These are phyloP conservation scores for Shiraia sp. DNA, from an alignment of 2,329 filamentous ascomycete genomes.

Conservation along the genomic window DNA sequence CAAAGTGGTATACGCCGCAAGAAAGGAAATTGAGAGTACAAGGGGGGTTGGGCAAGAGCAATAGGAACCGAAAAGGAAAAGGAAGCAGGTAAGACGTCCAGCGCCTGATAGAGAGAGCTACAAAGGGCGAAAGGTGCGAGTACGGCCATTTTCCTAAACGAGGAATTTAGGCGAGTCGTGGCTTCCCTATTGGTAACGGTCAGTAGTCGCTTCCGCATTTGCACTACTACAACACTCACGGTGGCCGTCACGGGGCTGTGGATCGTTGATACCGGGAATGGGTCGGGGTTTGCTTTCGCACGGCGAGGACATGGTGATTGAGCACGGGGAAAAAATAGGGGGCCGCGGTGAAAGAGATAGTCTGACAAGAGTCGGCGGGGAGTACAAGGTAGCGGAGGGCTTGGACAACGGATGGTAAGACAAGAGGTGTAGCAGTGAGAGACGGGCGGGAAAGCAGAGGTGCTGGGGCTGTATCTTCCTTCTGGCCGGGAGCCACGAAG, in stretches of 20 bases:
- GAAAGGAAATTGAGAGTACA: not conserved
- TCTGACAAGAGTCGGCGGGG: not conserved
- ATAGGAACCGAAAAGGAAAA: constrained; percentile 9
- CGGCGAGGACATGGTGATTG: constrained; percentile 3
- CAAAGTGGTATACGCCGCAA: too few relatives aligned
- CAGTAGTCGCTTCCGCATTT: not conserved
- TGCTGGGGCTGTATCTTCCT: constrained; percentile 3
- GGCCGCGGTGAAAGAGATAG: constrained; percentile 4
- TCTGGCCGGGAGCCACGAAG: not conserved
- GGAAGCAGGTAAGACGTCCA: constrained; percentile 24
- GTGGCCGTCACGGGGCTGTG: constrained; percentile 20
- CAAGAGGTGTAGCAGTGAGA: too few relatives aligned
- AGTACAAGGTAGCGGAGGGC: too few relatives aligned
- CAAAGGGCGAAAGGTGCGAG: constrained; percentile 9
- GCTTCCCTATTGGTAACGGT: constrained; percentile 18
- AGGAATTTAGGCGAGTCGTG: constrained; percentile 4
- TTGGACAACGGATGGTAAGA: too few relatives aligned
- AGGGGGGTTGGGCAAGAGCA: constrained; percentile 1
- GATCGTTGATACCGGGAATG: not conserved
- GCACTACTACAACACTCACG: constrained; percentile 1
- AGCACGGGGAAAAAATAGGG: not conserved
- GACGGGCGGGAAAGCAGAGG: constrained; percentile 16
- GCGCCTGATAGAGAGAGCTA: constrained; percentile 13
- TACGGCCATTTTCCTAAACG: constrained; percentile 17
- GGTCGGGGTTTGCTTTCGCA: not conserved